A percentile compares a stretch with the other conserved stretches of the same genome.
These are phyloP conservation scores for Spirogloea muscicola DNA, from an alignment of 139 green algal species.

Conservation along the genomic window DNA sequence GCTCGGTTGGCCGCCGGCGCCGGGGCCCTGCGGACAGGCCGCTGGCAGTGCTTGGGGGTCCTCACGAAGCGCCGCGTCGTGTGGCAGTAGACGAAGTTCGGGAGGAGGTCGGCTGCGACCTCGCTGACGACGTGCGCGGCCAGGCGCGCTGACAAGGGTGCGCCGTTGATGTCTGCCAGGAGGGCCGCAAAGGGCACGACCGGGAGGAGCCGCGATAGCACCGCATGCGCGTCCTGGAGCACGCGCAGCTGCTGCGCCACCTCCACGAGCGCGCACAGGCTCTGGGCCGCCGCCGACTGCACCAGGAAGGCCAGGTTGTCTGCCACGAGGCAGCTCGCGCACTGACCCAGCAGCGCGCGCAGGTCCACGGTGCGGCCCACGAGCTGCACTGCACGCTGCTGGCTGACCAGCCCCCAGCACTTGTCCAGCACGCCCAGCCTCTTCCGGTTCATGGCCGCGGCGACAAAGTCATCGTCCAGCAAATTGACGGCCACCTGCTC, in stretches of 20 bases:
- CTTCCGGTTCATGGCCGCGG: too few species aligned
- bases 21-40: not conserved
- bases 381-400: conserved; percentile 14
- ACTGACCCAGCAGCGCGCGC: conserved; percentile 30
- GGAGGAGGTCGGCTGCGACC: conserved; percentile 17
- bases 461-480: too few species aligned
- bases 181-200: conserved; percentile 19
- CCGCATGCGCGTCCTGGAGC: not conserved
- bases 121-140: conserved; percentile 18
- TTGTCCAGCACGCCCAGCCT: too few species aligned
- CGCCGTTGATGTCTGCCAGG: not conserved
- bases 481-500: too few species aligned
- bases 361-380: conserved; percentile 42
- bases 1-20: not conserved
- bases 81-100: conserved; percentile 13
- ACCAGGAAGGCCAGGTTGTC: conserved; percentile 45
- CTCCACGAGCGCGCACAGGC: conserved; percentile 40
- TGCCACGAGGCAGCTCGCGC: conserved; percentile 42
- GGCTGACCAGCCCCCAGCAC: too few species aligned
- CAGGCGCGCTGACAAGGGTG: conserved; percentile 13
- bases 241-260: conserved; percentile 10
- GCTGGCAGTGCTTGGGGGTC: not conserved
- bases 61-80: conserved; percentile 19
- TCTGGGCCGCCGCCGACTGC: conserved; percentile 20
- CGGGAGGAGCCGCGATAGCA: conserved; percentile 7